Percentiles rank a stretch among this genome's conserved stretches.
Conservation (phyloP, 805 yeast genomes). For the Suhomyces pyralidae region DNA sequence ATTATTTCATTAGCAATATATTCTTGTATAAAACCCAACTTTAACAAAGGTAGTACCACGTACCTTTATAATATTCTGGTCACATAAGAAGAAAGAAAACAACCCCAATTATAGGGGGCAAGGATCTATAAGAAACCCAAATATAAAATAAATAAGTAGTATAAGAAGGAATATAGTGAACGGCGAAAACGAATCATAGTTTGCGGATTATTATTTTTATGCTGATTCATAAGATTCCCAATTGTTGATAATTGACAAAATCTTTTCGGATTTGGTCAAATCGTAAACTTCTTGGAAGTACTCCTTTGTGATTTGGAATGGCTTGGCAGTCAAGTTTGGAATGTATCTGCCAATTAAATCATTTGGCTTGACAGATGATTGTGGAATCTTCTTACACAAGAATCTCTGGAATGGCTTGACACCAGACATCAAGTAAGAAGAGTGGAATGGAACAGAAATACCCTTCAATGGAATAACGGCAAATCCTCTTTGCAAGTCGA, state of each 20-base stretch:
- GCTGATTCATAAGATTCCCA: conserved; percentile 83
- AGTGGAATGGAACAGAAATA: conserved; percentile 99
- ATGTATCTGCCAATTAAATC: conserved; percentile 92
- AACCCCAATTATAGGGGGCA: background rate
- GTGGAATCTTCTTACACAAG: conserved; percentile 92
- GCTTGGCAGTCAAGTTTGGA: conserved; percentile 98
- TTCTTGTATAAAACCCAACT: background rate
- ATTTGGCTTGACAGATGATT: conserved; percentile 91
- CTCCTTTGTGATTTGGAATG: conserved; percentile 93
- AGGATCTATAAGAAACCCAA: background rate
- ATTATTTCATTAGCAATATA: background rate
- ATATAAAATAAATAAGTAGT: background rate
- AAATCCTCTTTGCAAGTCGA: conserved; percentile 94
- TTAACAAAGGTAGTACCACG: conserved; percentile 14
- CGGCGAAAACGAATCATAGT: background rate
- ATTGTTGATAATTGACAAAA: conserved; percentile 85
- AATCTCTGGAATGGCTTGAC: conserved; percentile 98
- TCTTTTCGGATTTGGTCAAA: conserved; percentile 87
- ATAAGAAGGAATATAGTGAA: background rate
- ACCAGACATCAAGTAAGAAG: conserved; percentile 96
- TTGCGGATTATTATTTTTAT: conserved; percentile 14
- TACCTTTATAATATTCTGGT: conserved; percentile 1
- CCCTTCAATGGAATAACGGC: conserved; percentile 98
- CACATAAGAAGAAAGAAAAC: background rate
- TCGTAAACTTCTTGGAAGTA: conserved; percentile 95